A percentile compares a stretch with the other conserved stretches of the same genome.
These are phyloP conservation scores for Symbiodinium natans DNA, from an alignment of 73 alveolate species.

Conservation along the genomic window DNA sequence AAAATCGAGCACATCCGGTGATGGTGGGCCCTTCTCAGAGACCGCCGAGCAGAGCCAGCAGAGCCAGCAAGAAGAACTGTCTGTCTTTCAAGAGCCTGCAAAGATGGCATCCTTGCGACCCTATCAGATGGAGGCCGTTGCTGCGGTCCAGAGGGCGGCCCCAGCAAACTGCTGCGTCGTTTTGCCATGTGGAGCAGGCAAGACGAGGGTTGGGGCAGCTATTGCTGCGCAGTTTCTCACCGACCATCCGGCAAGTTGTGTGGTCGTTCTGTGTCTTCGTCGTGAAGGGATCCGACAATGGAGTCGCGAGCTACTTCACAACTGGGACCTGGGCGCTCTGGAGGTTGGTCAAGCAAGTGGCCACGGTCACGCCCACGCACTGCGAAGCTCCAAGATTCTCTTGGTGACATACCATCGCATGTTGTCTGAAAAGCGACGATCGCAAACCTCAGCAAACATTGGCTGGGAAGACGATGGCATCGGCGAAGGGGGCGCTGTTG, in stretches of 20 bases:
- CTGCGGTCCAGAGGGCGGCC: constrained; percentile 23
- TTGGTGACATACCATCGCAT: constrained; percentile 83
- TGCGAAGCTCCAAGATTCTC: background rate
- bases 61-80: background rate
- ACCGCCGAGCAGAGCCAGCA: background rate
- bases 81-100: background rate
- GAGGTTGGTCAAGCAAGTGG: constrained; percentile 36
- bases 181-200: constrained; percentile 85
- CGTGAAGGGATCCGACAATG: constrained; percentile 89
- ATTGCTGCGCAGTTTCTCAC: constrained; percentile 12
- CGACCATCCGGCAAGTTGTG: constrained; percentile 3
- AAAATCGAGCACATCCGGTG: background rate
- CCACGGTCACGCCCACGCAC: background rate
- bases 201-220: constrained; percentile 93
- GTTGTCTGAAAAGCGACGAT: constrained; percentile 48
- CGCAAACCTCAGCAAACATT: background rate
- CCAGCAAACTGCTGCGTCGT: constrained; percentile 86
- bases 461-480: constrained; percentile 30
- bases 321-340: constrained; percentile 25
- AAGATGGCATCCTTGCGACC: constrained; percentile 59
- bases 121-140: constrained; percentile 49
- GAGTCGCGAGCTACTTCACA: constrained; percentile 5
- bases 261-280: constrained; percentile 52
- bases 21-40: background rate
- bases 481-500: constrained; percentile 32